Evolutionary conservation across 1,284 basidiomycete species (phyloP).

Genomic region (Golubevia sp.): DNA sequence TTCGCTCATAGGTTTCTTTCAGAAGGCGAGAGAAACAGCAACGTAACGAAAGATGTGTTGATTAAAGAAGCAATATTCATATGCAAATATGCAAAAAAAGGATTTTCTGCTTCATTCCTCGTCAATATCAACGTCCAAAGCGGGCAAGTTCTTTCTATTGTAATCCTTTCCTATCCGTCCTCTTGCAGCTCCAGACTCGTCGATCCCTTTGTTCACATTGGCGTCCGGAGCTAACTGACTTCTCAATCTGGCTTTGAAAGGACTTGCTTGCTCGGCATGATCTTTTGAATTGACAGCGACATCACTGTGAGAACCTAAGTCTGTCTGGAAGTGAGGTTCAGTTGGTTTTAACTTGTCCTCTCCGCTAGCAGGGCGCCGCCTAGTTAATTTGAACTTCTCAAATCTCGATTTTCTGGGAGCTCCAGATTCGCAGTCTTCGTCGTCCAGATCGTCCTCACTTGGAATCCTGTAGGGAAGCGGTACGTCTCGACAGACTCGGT

Average conservation of each 20-base stretch:
- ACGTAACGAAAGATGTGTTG: no score
- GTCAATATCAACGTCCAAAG: no score
- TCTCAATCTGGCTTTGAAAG: background rate
- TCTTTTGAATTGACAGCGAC: no score
- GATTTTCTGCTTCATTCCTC: no score
- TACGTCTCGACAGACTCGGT: slow-evolving; percentile 14
- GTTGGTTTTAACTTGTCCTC: background rate
- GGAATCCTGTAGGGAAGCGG: slow-evolving; percentile 19
- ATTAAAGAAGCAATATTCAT: no score
- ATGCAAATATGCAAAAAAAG: no score
- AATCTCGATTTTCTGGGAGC: background rate
- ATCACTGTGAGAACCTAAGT: background rate
- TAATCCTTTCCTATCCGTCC: background rate
- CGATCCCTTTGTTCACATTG: background rate
- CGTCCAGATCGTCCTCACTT: slow-evolving; percentile 11
- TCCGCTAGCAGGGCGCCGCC: background rate
- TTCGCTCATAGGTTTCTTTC: no score
- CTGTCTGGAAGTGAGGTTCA: background rate
- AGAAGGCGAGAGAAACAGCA: no score
- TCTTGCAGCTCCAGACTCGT: background rate
- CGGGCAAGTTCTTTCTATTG: background rate
- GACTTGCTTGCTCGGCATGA: background rate
- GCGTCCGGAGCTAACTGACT: background rate
- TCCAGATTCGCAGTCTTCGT: no score
- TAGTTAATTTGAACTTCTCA: background rate